These are phyloP conservation scores for Tolypocladium capitatum DNA, from an alignment of 2,329 filamentous ascomycete species.

Conservation along the genomic window DNA sequence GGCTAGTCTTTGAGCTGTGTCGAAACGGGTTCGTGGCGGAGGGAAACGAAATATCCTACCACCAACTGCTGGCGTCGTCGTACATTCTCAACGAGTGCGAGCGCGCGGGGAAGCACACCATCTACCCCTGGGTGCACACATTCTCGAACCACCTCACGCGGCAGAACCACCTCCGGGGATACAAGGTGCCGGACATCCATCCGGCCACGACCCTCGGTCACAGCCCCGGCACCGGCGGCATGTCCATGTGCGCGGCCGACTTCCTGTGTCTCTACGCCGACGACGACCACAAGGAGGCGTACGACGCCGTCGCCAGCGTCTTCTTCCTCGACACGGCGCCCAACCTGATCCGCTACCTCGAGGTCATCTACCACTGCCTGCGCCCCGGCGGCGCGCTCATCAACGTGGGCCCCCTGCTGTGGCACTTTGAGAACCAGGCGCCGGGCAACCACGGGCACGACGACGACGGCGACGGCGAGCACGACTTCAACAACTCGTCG, in stretches of 20 bases:
- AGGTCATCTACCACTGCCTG: conserved; percentile 69
- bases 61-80: conserved; percentile 78
- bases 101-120: conserved; percentile 47
- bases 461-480: conserved; percentile 35
- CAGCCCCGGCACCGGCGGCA: conserved; percentile 38
- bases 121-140: conserved; percentile 76
- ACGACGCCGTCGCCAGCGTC: conserved; percentile 75
- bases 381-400: conserved; percentile 68
- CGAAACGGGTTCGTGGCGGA: conserved; percentile 59
- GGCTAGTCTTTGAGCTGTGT: conserved; percentile 80
- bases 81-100: conserved; percentile 60
- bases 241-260: conserved; percentile 90
- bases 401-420: conserved; percentile 82
- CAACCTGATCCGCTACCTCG: conserved; percentile 80
- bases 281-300: conserved; percentile 44
- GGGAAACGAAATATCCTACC: conserved; percentile 94
- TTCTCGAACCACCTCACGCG: conserved; percentile 77
- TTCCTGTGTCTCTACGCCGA: conserved; percentile 77
- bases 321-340: conserved; percentile 98
- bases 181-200: conserved; percentile 70
- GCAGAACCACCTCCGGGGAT: conserved; percentile 59
- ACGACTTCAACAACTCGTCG: conserved; percentile 33
- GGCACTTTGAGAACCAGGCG: conserved; percentile 80
- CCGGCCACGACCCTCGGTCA: conserved; percentile 42
- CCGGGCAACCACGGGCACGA: conserved; percentile 43